phyloP scores from a whole-genome alignment of 805 yeast genomes.

The Tetrapisispora namnaoensis region DNA sequence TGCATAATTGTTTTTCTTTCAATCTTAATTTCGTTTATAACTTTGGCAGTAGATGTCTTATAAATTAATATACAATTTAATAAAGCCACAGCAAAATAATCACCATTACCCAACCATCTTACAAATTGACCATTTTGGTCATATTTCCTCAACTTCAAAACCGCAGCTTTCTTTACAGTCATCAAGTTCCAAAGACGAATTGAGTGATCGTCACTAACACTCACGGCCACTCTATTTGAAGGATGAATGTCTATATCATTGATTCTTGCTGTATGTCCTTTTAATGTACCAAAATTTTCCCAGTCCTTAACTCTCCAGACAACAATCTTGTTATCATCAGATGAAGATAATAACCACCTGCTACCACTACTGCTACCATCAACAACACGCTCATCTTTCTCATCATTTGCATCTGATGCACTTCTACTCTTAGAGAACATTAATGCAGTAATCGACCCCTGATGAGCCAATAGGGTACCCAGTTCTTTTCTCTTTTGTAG shows the following conservation, averaged over 20 bases:
- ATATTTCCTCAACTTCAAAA: conserved; percentile 59
- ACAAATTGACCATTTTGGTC: conserved; percentile 58
- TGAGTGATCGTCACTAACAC: conserved; percentile 78
- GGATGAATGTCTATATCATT: conserved; percentile 87
- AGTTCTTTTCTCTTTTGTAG: conserved; percentile 87
- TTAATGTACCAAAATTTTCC: conserved; percentile 82
- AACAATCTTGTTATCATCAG: conserved; percentile 81
- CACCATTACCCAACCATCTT: conserved; percentile 62
- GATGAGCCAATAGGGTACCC: conserved; percentile 81
- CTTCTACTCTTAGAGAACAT: conserved; percentile 51
- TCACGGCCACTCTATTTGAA: conserved; percentile 78
- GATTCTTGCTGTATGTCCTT: conserved; percentile 79
- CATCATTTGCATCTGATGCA: conserved; percentile 11
- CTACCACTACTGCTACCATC: conserved; percentile 25
- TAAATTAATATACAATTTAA: conserved; percentile 55
- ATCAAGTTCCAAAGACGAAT: conserved; percentile 89
- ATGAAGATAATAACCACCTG: conserved; percentile 85
- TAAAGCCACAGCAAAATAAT: conserved; percentile 66
- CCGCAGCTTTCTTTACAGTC: conserved; percentile 92
- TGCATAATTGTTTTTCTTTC: conserved; percentile 52
- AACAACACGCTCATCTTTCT: conserved; percentile 19
- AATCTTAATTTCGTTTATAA: conserved; percentile 43
- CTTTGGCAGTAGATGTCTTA: conserved; percentile 51
- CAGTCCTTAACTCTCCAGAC: conserved; percentile 96
- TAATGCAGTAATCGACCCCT: conserved; percentile 75